These are phyloP conservation scores for Ceratocystiopsis minuta DNA, from an alignment of 2,329 filamentous ascomycete genomes.

Conservation along the genomic window DNA sequence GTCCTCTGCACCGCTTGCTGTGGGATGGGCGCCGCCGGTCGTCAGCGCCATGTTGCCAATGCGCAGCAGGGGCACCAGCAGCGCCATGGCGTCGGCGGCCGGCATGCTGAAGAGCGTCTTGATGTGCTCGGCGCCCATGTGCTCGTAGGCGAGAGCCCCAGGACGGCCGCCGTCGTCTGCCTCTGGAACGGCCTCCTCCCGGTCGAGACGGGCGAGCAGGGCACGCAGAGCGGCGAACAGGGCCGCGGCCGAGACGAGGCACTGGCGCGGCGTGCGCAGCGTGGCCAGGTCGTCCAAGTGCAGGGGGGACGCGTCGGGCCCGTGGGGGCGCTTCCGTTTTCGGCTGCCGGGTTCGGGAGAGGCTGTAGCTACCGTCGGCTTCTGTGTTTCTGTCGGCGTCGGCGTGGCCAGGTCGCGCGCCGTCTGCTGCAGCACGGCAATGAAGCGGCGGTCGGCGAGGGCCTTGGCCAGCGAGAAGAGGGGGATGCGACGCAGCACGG, in stretches of 20 bases:
- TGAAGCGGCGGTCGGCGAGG: slow-evolving; percentile 51
- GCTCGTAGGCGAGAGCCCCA: neutral
- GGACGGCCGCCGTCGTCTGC: slow-evolving; percentile 14
- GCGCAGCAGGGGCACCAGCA: slow-evolving; percentile 27
- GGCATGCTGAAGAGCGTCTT: slow-evolving; percentile 36
- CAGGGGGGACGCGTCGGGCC: no score
- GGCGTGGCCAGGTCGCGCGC: slow-evolving; percentile 36
- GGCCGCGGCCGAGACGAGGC: slow-evolving; percentile 28
- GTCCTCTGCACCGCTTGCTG: neutral
- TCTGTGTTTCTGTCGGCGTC: slow-evolving; percentile 11
- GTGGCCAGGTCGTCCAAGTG: slow-evolving; percentile 21
- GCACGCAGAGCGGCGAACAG: slow-evolving; percentile 28
- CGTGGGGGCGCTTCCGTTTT: slow-evolving; percentile 15
- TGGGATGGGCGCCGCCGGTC: slow-evolving; percentile 10
- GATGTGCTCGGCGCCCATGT: slow-evolving; percentile 36
- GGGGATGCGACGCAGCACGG: slow-evolving; percentile 46
- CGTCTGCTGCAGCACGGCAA: slow-evolving; percentile 46
- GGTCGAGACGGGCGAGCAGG: slow-evolving; percentile 28
- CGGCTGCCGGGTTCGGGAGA: neutral
- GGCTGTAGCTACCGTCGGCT: neutral
- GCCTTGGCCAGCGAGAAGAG: slow-evolving; percentile 51
- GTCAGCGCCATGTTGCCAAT: slow-evolving; percentile 25
- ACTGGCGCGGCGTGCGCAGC: slow-evolving; percentile 22
- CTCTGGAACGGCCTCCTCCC: slow-evolving; percentile 9
- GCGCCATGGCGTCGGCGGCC: slow-evolving; percentile 25